Evolutionary conservation across 225 moss, liverwort and hornwort species (phyloP), one percentile per base, ranked within the genome.

Genomic region (Marchantia paleacea): DNA sequence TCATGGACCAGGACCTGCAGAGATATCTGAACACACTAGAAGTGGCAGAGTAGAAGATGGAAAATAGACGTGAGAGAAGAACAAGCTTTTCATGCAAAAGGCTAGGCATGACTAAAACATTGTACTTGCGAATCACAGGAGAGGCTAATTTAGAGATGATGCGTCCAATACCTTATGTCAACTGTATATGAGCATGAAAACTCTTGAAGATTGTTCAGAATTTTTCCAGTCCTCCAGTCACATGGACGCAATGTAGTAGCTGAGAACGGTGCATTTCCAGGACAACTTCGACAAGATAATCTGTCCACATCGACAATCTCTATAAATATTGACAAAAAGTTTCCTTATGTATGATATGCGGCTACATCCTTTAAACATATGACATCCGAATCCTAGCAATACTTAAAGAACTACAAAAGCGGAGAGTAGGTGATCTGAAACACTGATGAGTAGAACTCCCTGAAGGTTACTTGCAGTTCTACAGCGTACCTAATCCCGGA

Each of bases 151-250:
- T 39, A 39, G 5, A 25, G 57, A 77, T 24, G 57, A 10, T 71
- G 19, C 18, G 22, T 19, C 9, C 54, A 28, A 30, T 85, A 93
- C 94, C 94, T 94, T 85, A 94, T 91, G 79, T 94, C 88, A 78
- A 97, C 86, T 66, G 85, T 86, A 79, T 97, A 91, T 79, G 93
- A 88, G 83, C 92, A 92, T 73, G 89, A 68, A 73, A 94, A 93
- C 72, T 91, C 86, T 55, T 92, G 92, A 53, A 97, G 84, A 90
- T 88, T 97, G 69, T 85, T 83, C 66, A 94, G 82, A 79, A 97
- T 64, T 81, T 94, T 97, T 73, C 94, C 94, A 72, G 91, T 85
- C 82, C 90, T 97, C 96, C 96, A 97, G 26, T 94, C 94, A 50
- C 96, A 94, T 52, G 96, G 96, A 26, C 87, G 92, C 76, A 97